Base-by-base conservation (phyloP, 768 basidiomycete species). In the Gymnopilus junonius region DNA sequence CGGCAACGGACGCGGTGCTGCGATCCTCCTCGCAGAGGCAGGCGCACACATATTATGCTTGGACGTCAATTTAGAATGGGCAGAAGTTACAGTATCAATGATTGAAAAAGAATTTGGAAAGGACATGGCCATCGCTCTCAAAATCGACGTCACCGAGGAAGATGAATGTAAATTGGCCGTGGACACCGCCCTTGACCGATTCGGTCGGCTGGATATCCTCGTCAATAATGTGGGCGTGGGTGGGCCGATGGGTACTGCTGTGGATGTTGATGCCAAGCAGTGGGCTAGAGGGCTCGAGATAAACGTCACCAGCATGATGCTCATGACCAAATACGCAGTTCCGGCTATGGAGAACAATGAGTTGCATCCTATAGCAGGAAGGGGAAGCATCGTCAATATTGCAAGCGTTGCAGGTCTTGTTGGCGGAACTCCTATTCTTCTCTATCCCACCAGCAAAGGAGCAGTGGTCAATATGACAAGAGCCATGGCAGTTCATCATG, bases 401-500 rank as follows among this genome's bases (percentile, higher is more conserved):
- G 70, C 76, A 10, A 79, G 78, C 62, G 74, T 79, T 15, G 73
- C 77, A 10, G 77, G 79, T 2, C 61, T 80, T 65, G 58, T 75
- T 8, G 80, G 80, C 0, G 80, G 80, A 8, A 74, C 74, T 1
- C 77, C 79, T 4, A 74, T 77, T 67, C 65, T 80, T 32, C 68
- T 82, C 12, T 82, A 82, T 45, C 79, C 79, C 0, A 79, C 78
- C 23, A 79, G 77, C 59, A 82, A 80, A 66, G 80, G 80, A 4
- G 80, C 80, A 0, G 67, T 80, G 11, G 67, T 82, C 35, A 80
- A 82, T 40, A 79, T 82, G 76, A 82, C 80, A 1, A 69, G 79
- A 45, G 79, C 80, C 1, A 82, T 82, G 80, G 80, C 79, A 0
- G 74, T 73, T 1, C 80, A 82, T 58, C 80, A 80, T 65, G 80